phyloP scores from a whole-genome alignment of 805 yeast genomes.

The Millerago galiae region DNA sequence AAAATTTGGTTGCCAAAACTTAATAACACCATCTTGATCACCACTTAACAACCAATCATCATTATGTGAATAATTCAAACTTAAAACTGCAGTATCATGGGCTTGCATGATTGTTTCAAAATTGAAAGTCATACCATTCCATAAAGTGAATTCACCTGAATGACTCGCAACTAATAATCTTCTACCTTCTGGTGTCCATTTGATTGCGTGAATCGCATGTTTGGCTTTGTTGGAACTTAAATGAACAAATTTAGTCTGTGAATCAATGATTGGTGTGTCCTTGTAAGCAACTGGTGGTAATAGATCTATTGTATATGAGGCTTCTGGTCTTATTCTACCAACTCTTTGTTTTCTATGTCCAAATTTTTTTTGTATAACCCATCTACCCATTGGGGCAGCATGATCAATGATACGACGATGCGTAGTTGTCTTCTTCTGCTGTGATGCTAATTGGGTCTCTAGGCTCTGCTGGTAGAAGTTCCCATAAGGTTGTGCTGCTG shows the following conservation, averaged over 20 bases:
- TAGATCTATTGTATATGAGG: constrained; percentile 55
- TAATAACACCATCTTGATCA: constrained; percentile 85
- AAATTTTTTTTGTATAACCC: constrained; percentile 43
- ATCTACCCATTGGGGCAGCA: constrained; percentile 67
- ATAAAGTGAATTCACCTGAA: constrained; percentile 91
- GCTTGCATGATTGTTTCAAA: constrained; percentile 99
- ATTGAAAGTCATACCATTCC: constrained; percentile 94
- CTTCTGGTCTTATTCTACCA: constrained; percentile 61
- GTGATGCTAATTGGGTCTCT: constrained; percentile 28
- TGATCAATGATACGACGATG: constrained; percentile 72
- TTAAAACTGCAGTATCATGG: constrained; percentile 83
- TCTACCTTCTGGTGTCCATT: constrained; percentile 96
- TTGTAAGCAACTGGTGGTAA: constrained; percentile 61
- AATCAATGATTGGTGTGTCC: constrained; percentile 48
- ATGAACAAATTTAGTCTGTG: constrained; percentile 81
- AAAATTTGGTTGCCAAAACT: constrained; percentile 97
- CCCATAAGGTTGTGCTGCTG: neutral
- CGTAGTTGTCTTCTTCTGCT: constrained; percentile 41
- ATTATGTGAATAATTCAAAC: constrained; percentile 75
- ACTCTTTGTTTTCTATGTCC: constrained; percentile 34
- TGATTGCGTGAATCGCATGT: constrained; percentile 84
- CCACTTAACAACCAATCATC: constrained; percentile 95
- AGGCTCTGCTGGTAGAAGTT: constrained; percentile 19
- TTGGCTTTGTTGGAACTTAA: constrained; percentile 85
- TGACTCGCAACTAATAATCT: constrained; percentile 83